Percentiles rank a stretch among this genome's conserved stretches.
Evolutionary conservation across 2,329 filamentous ascomycete genomes (phyloP).

Genomic region (Tolypocladium sp.): DNA sequence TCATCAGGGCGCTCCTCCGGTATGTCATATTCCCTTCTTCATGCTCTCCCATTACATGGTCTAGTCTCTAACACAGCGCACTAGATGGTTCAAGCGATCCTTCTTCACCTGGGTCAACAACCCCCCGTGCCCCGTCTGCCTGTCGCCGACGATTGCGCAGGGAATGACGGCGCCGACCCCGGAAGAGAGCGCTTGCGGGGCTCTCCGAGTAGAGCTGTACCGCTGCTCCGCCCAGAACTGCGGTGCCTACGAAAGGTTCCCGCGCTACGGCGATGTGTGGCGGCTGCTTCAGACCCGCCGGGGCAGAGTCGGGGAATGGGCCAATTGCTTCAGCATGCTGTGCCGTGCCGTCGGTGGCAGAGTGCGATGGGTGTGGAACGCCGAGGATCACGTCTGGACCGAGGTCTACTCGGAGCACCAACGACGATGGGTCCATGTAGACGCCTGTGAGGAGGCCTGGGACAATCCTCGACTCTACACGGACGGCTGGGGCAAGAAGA

Average conservation of each 20-base stretch:
- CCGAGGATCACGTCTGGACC: conserved; percentile 95
- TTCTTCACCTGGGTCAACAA: conserved; percentile 99
- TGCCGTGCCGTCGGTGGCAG: conserved; percentile 85
- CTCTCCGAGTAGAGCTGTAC: conserved; percentile 82
- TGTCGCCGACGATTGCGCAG: conserved; percentile 71
- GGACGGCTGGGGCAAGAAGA: conserved; percentile 92
- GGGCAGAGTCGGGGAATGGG: conserved; percentile 90
- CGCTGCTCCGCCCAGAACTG: conserved; percentile 72
- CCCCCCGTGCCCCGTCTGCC: conserved; percentile 73
- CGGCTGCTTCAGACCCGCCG: conserved; percentile 76
- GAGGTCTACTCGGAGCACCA: conserved; percentile 94
- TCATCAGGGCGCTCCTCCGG: conserved; percentile 79
- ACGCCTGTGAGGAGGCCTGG: conserved; percentile 90
- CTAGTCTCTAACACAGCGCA: conserved; percentile 9
- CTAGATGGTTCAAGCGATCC: conserved; percentile 78
- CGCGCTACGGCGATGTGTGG: conserved; percentile 93
- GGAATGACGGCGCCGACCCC: conserved; percentile 79
- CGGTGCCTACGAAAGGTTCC: conserved; percentile 76
- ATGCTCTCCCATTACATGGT: background rate
- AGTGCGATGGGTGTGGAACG: conserved; percentile 97
- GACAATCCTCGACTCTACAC: conserved; percentile 88
- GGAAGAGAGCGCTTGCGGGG: conserved; percentile 83
- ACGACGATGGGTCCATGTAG: conserved; percentile 92
- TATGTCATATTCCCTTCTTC: conserved; percentile 30
- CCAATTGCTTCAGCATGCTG: conserved; percentile 97